Evolutionary conservation across 2,329 filamentous ascomycete genomes (phyloP).

Genomic region (Diaporthe citri): DNA sequence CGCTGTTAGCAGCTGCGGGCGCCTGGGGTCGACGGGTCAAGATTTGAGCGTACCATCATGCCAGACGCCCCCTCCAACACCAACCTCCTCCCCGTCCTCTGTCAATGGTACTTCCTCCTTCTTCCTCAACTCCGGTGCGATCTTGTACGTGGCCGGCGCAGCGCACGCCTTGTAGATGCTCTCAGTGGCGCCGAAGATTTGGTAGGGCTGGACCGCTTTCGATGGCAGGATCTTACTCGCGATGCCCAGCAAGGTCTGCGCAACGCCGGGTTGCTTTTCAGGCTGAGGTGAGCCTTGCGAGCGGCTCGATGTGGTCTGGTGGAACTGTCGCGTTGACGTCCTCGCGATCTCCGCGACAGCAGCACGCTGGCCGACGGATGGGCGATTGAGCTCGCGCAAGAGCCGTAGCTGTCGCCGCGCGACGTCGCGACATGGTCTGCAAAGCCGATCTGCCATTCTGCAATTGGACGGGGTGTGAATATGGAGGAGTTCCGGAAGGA

Average conservation of each 20-base stretch:
- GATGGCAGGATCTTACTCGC: slow-evolving; percentile 36
- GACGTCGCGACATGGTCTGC: slow-evolving; percentile 48
- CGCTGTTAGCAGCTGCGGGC: slow-evolving; percentile 27
- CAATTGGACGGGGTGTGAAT: not conserved
- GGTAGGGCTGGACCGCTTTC: slow-evolving; percentile 66
- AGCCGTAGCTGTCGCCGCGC: slow-evolving; percentile 50
- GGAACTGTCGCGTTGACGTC: slow-evolving; percentile 36
- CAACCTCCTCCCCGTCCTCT: slow-evolving; percentile 85
- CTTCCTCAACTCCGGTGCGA: slow-evolving; percentile 75
- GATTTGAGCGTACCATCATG: slow-evolving; percentile 74
- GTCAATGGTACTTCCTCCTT: slow-evolving; percentile 77
- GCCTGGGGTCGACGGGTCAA: not conserved
- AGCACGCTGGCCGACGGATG: slow-evolving; percentile 17
- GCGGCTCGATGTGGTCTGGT: slow-evolving; percentile 35
- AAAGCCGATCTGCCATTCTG: slow-evolving; percentile 60
- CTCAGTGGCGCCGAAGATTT: slow-evolving; percentile 84
- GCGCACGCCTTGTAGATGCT: slow-evolving; percentile 82
- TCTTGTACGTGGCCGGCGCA: slow-evolving; percentile 79
- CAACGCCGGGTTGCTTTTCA: slow-evolving; percentile 23
- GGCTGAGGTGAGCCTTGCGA: slow-evolving; percentile 28
- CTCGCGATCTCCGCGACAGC: slow-evolving; percentile 31
- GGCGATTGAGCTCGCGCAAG: slow-evolving; percentile 30
- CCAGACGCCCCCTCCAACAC: slow-evolving; percentile 82
- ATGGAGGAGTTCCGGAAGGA: not conserved
- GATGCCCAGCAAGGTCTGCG: slow-evolving; percentile 30